Conservation (phyloP, 1,284 basidiomycete genomes). For the Clitocybe nebularis region DNA sequence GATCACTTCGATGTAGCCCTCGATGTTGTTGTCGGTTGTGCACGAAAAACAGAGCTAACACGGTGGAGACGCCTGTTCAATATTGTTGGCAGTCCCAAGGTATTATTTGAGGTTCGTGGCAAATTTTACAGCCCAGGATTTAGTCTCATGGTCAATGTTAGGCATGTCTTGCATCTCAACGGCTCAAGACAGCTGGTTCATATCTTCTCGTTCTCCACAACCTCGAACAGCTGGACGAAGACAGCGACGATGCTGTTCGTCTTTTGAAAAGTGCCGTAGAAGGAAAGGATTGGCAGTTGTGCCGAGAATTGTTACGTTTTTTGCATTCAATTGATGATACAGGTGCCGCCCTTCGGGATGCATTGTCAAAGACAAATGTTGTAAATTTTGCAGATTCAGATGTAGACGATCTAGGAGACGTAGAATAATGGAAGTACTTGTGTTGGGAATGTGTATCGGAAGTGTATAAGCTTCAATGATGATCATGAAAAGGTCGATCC, state of each 20-base stretch:
- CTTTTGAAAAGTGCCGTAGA: slow-evolving; percentile 73
- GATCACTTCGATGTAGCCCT: slow-evolving; percentile 91
- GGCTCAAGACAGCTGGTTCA: slow-evolving; percentile 87
- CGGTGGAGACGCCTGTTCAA: slow-evolving; percentile 89
- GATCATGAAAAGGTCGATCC: too few relatives aligned
- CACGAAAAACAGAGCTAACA: slow-evolving; percentile 94
- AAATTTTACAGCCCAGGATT: too few relatives aligned
- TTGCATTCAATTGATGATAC: slow-evolving; percentile 87
- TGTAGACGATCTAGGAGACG: neutral
- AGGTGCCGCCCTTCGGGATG: slow-evolving; percentile 66
- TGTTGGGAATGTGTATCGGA: neutral
- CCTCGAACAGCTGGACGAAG: slow-evolving; percentile 83
- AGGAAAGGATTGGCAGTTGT: slow-evolving; percentile 76
- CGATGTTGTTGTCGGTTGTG: slow-evolving; percentile 94
- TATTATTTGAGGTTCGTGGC: slow-evolving; percentile 78
- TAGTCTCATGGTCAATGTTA: too few relatives aligned
- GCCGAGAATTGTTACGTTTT: slow-evolving; percentile 88
- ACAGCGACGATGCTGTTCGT: slow-evolving; percentile 74
- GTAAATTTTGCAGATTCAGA: slow-evolving; percentile 16
- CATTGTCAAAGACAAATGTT: slow-evolving; percentile 43
- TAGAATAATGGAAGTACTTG: slow-evolving; percentile 1
- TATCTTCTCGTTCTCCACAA: slow-evolving; percentile 94
- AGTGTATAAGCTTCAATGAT: too few relatives aligned
- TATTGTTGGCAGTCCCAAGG: slow-evolving; percentile 85
- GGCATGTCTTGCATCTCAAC: slow-evolving; percentile 74